These are phyloP conservation scores for Crucibulum laeve DNA, from an alignment of 768 basidiomycete genomes.

Conservation along the genomic window DNA sequence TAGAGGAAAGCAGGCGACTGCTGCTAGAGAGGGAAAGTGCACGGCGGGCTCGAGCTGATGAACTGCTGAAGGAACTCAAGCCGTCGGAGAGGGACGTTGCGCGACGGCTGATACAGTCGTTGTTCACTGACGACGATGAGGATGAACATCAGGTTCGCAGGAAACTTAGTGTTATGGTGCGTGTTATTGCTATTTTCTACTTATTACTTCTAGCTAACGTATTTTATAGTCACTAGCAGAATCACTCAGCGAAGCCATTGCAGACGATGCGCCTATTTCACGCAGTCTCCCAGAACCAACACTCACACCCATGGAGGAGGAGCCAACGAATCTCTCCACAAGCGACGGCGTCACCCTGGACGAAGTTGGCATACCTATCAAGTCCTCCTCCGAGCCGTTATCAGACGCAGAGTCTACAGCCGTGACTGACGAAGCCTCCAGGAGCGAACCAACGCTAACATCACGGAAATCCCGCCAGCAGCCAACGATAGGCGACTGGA, in stretches of 20 bases:
- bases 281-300: constrained; percentile 26
- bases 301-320: constrained; percentile 32
- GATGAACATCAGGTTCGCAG: constrained; percentile 43
- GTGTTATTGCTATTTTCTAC: constrained; percentile 14
- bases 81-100: constrained; percentile 66
- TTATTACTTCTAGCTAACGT: constrained; percentile 1
- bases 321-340: constrained; percentile 15
- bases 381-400: constrained; percentile 1
- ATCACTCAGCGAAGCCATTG: constrained; percentile 52
- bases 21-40: constrained; percentile 59
- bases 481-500: constrained; percentile 66
- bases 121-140: constrained; percentile 56
- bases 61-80: constrained; percentile 51
- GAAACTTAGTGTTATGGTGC: constrained; percentile 57
- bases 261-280: constrained; percentile 38
- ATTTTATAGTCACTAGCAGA: constrained; percentile 41
- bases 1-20: constrained; percentile 53
- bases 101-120: constrained; percentile 57
- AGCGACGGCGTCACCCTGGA: constrained; percentile 9
- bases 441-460: constrained; percentile 1
- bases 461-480: constrained; percentile 31
- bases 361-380: constrained; percentile 4
- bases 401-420: neutral
- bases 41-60: constrained; percentile 46
- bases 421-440: neutral